Base-by-base conservation (phyloP, 2,329 filamentous ascomycete species). In the Davidsoniella neocaledoniae region DNA sequence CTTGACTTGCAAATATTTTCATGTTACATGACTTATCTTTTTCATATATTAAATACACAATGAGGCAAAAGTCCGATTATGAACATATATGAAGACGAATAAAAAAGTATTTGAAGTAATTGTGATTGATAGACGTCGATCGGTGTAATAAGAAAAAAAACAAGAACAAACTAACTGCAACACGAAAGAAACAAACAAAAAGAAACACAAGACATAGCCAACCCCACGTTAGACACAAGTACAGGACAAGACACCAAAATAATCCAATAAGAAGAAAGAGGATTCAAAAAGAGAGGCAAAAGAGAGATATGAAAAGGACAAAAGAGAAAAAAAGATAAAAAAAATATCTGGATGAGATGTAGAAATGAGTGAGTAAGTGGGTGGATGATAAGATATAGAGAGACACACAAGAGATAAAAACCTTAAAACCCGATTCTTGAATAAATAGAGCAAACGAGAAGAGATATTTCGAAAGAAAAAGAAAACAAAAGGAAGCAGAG, bases 281-380 rank as follows among this genome's bases (percentile, higher is more conserved):
- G 21, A 39, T 52, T 38, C 37, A 40, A 14, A 38, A 48, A 19
- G 19, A 49, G 21, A 19, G 37, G 26, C 16, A 43, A 48, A 40
- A 37, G 48, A 42, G 25, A 43, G 33, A 49, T 43, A 44, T 17
- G 23, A 49, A 48, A 41, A 40, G 9, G n/a, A 40, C 23, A 16
- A 43, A 10, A 12, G 9, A 46, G 21, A 39, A 19, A 38, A 46
- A 25, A 4, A 25, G n/a, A 17, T 7, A 38, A 46, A 25, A 9
- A 39, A 41, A 38, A 23, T 10, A 26, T 38, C 39, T 4, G 21
- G 2, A 44, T 23, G 37, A 41, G 4, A 16, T 9, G 12, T 16
- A 9, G 12, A 44, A 21, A 10, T 33, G 29, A 12, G 26, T 29
- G 17, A 26, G n/a, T n/a, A 44, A 21, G 16, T 33, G 29, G 2